Evolutionary conservation across 1,284 basidiomycete species (phyloP).

Genomic region (Ustilago vetiveriae): DNA sequence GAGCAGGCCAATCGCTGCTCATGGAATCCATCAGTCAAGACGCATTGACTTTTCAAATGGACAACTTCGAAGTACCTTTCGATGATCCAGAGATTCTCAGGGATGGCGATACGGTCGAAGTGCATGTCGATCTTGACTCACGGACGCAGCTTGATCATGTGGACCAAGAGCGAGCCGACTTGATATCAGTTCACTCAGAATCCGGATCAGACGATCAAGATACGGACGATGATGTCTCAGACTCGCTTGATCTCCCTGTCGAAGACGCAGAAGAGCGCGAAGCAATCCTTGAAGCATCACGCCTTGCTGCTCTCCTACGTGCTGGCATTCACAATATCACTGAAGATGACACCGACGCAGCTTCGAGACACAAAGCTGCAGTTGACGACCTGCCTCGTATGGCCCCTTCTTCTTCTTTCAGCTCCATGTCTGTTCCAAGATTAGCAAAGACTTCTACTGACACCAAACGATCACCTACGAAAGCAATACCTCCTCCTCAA

Average conservation of each 20-base stretch:
- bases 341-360: background rate
- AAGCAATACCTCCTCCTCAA: background rate
- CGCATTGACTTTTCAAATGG: constrained; percentile 16
- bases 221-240: background rate
- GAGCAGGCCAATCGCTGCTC: background rate
- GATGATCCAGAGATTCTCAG: constrained; percentile 38
- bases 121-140: constrained; percentile 2
- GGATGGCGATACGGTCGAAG: constrained; percentile 39
- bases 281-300: constrained; percentile 10
- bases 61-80: constrained; percentile 32
- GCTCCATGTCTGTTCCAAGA: background rate
- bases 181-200: no score
- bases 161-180: no score
- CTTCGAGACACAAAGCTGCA: background rate
- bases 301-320: constrained; percentile 20
- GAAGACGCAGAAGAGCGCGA: constrained; percentile 20
- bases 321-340: constrained; percentile 9
- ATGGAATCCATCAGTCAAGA: background rate
- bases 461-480: background rate
- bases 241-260: background rate
- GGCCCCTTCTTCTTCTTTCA: background rate
- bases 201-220: background rate
- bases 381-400: constrained; percentile 20
- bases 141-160: background rate
- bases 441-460: no score